Base-by-base conservation (phyloP, 2,329 filamentous ascomycete genomes). In the Ceratocystis albifundus region DNA sequence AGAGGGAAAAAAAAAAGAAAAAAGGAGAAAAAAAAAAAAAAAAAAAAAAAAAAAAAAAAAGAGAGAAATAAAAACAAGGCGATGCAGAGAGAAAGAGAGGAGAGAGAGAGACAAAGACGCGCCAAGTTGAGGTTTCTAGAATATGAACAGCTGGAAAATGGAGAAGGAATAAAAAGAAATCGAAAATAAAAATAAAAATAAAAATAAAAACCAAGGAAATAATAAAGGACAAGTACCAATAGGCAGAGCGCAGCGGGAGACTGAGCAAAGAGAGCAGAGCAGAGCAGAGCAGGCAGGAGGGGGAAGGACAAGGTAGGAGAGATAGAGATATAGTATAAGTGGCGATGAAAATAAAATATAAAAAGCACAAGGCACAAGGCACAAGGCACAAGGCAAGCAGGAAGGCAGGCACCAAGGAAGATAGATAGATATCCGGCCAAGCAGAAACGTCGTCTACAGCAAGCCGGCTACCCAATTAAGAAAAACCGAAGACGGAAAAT, bases 91-190 rank as follows among this genome's bases (percentile, higher is more conserved):
- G 25, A 28, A 25, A 28, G 22, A 50, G 48, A 15, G n/a, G n/a
- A 67, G 50, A 64, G 50, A 67, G 50, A 64, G 50, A 67, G 25
- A 28, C 53, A 28, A 50, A 50, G 48, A 15, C 65, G 65, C 65
- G 61, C 61, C 64, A 53, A 61, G 25, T 50, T 41, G 48, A 67
- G 44, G 61, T 59, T 64, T 64, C 65, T 67, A 64, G 61, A 64
- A 61, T 64, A 64, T 67, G 64, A 67, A 62, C 61, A 53, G 59
- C 61, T 61, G 62, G 46, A 64, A 61, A 36, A 53, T 32, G 30
- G 44, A 28, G 45, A 67, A 67, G 61, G 62, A 63, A 61, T 48
- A 48, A 50, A 64, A 57, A n/a, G n/a, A n/a, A n/a, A n/a, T n/a
- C n/a, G n/a, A n/a, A n/a, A n/a, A n/a, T n/a, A n/a, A n/a, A n/a